phyloP scores from a whole-genome alignment of 2,329 filamentous ascomycete species.

The Verticillium nubilum region DNA sequence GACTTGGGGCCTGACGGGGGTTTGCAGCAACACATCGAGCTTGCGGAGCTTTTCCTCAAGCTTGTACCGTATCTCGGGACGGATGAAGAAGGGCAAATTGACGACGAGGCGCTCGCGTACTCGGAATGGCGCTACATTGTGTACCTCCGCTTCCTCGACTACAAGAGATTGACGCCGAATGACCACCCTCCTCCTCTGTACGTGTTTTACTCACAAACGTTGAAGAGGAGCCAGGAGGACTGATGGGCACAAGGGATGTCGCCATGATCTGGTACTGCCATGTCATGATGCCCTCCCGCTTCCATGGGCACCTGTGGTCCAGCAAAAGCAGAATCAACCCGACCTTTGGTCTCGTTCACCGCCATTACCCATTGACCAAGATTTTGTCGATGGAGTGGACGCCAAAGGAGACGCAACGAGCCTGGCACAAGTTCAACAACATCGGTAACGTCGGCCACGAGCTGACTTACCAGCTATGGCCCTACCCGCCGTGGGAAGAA shows the following conservation, averaged over 20 bases:
- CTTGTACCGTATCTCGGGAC: conserved; percentile 9
- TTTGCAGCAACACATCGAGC: conserved; percentile 6
- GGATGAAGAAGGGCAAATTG: conserved; percentile 3
- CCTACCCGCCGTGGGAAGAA: conserved; percentile 4
- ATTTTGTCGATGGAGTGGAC: conserved; percentile 10
- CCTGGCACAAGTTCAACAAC: conserved; percentile 8
- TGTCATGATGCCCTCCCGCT: conserved; percentile 9
- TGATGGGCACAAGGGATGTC: conserved; percentile 7
- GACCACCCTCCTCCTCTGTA: conserved; percentile 13
- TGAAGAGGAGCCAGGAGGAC: neutral
- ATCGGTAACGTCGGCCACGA: neutral
- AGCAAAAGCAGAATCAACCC: neutral
- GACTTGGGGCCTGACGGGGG: neutral
- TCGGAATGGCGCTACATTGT: conserved; percentile 14
- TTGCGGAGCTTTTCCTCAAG: conserved; percentile 10
- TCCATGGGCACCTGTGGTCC: conserved; percentile 12
- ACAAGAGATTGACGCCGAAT: conserved; percentile 3
- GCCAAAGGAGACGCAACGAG: conserved; percentile 1
- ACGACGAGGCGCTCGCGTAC: conserved; percentile 8
- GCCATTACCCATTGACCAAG: conserved; percentile 8
- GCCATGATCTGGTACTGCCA: conserved; percentile 15
- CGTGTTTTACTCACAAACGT: neutral
- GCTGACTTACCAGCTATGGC: conserved; percentile 10
- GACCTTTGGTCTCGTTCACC: conserved; percentile 11
- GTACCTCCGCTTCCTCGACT: conserved; percentile 12